A percentile compares a stretch with the other conserved stretches of the same genome.
phyloP scores from a whole-genome alignment of 139 green algal species.

The Edaphochlamys debaryana region DNA sequence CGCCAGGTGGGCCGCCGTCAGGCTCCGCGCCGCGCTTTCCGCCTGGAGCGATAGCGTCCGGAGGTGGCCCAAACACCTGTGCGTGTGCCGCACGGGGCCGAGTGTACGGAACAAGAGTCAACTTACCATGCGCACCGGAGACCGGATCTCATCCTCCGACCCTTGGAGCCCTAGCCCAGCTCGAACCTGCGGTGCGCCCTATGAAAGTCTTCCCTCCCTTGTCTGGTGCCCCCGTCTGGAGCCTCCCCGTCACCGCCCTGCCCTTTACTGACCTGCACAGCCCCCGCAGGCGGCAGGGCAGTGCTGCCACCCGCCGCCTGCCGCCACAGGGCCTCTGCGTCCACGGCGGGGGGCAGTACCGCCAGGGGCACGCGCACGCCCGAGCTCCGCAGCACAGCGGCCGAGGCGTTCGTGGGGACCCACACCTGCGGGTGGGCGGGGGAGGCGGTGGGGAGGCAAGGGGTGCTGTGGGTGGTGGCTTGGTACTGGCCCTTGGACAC shows the following conservation, averaged over 20 bases:
- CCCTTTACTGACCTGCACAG: not conserved
- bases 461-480: too few relatives aligned
- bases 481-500: too few relatives aligned
- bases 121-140: too few relatives aligned
- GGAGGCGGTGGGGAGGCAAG: not conserved
- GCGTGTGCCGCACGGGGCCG: not conserved
- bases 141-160: too few relatives aligned
- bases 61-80: slow-evolving; percentile 3
- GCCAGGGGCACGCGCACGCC: not conserved
- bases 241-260: not conserved
- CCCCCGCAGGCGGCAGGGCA: not conserved
- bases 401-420: slow-evolving; percentile 9
- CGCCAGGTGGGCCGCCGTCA: not conserved
- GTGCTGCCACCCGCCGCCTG: not conserved
- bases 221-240: too few relatives aligned
- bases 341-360: slow-evolving; percentile 7
- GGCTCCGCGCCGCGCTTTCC: not conserved
- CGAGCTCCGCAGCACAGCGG: not conserved
- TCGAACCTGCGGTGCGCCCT: too few relatives aligned
- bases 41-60: too few relatives aligned
- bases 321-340: slow-evolving; percentile 6
- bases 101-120: too few relatives aligned
- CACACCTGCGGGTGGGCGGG: not conserved
- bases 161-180: too few relatives aligned
- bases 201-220: too few relatives aligned